Evolutionary conservation across 1,139 yeast genomes (phyloP).

Genomic region (Kurtzmaniella quercitrusa): DNA sequence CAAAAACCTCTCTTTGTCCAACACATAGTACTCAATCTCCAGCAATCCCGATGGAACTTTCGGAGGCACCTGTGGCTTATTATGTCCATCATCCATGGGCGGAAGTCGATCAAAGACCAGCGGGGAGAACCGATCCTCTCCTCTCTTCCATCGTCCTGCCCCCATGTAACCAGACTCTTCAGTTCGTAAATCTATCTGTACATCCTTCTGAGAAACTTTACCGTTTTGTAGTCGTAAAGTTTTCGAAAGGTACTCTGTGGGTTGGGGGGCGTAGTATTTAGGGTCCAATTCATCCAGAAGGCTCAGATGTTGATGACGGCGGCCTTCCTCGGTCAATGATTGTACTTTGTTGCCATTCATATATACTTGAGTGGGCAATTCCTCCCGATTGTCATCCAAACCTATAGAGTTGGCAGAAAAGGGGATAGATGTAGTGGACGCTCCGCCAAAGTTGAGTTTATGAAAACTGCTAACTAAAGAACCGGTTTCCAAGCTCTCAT

Average conservation of each 20-base stretch:
- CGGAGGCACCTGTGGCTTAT: conserved; percentile 48
- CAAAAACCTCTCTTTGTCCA: conserved; percentile 40
- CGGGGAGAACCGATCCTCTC: conserved; percentile 29
- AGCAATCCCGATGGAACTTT: conserved; percentile 50
- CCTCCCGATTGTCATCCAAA: conserved; percentile 21
- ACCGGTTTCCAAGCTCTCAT: not conserved
- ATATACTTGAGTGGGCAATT: conserved; percentile 34
- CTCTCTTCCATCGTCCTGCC: conserved; percentile 28
- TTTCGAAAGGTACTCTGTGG: conserved; percentile 33
- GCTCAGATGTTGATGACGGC: conserved; percentile 14
- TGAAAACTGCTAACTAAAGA: not conserved
- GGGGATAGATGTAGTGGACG: conserved; percentile 27
- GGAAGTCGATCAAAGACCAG: conserved; percentile 32
- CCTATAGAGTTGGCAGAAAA: conserved; percentile 46
- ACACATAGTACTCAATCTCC: conserved; percentile 43
- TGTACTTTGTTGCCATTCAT: conserved; percentile 32
- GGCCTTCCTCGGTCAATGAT: conserved; percentile 21
- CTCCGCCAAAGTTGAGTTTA: not conserved
- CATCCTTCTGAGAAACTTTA: conserved; percentile 15
- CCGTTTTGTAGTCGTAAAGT: conserved; percentile 21
- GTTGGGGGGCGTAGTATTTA: conserved; percentile 44
- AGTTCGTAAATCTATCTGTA: conserved; percentile 23
- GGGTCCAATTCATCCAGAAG: conserved; percentile 39
- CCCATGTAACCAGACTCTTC: conserved; percentile 34
- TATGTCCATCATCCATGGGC: conserved; percentile 18